Evolutionary conservation across 2,329 filamentous ascomycete species (phyloP), one percentile per base, ranked within the genome.

Genomic region (Colletotrichum caudatum): DNA sequence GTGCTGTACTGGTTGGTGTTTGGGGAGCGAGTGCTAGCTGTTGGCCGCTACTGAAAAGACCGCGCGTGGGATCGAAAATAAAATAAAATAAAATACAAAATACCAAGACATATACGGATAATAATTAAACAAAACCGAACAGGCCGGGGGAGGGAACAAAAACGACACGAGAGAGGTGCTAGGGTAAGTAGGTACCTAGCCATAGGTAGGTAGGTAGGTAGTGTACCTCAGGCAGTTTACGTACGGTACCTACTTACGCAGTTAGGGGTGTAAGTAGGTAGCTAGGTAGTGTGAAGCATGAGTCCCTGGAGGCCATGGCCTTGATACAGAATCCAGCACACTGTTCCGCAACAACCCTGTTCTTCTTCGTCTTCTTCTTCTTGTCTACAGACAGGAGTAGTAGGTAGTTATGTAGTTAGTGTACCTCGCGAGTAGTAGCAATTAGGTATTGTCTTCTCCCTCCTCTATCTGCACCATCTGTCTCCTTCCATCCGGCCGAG

Each of bases 331-430:
- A 56, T 37, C 11, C 33, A 57, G 20, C 12, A 35, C 54, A 37
- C 53, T 23, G 33, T 57, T 57, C 54, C 54, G 7, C 29, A 39
- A 39, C 54, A 57, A 56, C 54, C 54, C 54, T 57, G 54, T 35
- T 4, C 35, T 7, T 37, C 20, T n/a, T 35, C 29, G 3, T 29
- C 29, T 39, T 57, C 20, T n/a, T 35, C 29, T 29, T 29, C 29
- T 39, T 57, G 33, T 23, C 33, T 11, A 37, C 29, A 29, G 29
- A 29, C 29, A 29, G 29, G 29, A 29, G 29, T 29, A 29, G 29
- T 29, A 29, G 29, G 29, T 29, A 29, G 29, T 29, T 29, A 4
- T 4, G 29, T 29, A 29, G 29, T 29, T 29, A 29, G 29, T 29
- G 29, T 29, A 29, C 29, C 3, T n/a, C n/a, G n/a, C n/a, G 29